phyloP scores from a whole-genome alignment of 2,329 filamentous ascomycete species.

The Penicillium sp. region DNA sequence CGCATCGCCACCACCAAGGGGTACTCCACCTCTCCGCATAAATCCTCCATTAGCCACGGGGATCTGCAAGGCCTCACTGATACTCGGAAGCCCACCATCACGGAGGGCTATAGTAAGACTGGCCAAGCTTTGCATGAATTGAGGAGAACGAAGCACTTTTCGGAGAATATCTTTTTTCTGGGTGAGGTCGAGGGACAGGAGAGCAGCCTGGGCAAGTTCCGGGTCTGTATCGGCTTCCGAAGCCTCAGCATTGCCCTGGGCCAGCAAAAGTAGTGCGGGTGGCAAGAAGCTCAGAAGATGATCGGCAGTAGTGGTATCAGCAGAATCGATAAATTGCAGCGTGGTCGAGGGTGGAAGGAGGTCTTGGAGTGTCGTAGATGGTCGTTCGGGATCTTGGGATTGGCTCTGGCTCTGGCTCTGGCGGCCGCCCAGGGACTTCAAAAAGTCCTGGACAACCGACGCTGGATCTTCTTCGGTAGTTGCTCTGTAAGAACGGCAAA shows the following conservation, averaged over 20 bases:
- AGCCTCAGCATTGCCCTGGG: constrained; percentile 64
- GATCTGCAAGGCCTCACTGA: constrained; percentile 81
- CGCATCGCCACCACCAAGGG: constrained; percentile 82
- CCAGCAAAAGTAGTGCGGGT: constrained; percentile 72
- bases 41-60: constrained; percentile 82
- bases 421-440: constrained; percentile 70
- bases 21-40: constrained; percentile 73
- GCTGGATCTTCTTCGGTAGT: constrained; percentile 67
- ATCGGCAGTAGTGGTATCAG: constrained; percentile 66
- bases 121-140: constrained; percentile 82
- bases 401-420: constrained; percentile 47
- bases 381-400: constrained; percentile 56
- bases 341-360: constrained; percentile 77
- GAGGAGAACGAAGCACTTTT: constrained; percentile 81
- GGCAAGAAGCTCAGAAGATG: constrained; percentile 76
- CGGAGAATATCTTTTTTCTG: constrained; percentile 81
- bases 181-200: constrained; percentile 67
- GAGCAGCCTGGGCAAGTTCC: constrained; percentile 69
- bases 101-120: constrained; percentile 84
- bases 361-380: constrained; percentile 82
- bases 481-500: constrained; percentile 51
- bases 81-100: constrained; percentile 85
- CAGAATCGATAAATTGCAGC: constrained; percentile 71
- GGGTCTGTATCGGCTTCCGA: constrained; percentile 66
- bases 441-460: constrained; percentile 80